These are phyloP conservation scores for Colletotrichum tropicale DNA, from an alignment of 2,329 filamentous ascomycete genomes.

Conservation along the genomic window DNA sequence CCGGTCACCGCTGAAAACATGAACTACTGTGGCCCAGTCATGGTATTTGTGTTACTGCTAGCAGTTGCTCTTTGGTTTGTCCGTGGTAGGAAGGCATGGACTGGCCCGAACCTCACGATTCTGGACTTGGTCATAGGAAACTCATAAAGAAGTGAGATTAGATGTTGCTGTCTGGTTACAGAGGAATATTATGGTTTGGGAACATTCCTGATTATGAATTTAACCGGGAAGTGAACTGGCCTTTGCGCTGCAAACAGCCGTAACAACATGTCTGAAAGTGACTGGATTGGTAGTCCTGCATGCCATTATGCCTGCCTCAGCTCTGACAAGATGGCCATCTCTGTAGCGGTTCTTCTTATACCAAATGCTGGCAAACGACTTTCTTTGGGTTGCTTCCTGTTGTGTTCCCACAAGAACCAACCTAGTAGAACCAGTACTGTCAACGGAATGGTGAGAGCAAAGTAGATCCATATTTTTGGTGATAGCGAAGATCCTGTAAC, in stretches of 20 bases:
- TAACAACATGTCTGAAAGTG: neutral
- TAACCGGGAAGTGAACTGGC: no score
- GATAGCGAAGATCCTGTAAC: neutral
- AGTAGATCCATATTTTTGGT: neutral
- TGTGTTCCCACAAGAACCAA: neutral
- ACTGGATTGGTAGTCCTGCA: neutral
- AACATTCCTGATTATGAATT: accelerated
- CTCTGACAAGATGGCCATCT: neutral
- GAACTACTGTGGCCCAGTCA: neutral
- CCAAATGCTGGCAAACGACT: neutral
- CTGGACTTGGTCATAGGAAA: neutral
- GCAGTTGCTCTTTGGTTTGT: neutral
- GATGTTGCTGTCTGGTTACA: neutral
- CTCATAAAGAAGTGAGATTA: neutral
- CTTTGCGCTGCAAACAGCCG: no score
- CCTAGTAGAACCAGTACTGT: neutral
- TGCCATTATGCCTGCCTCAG: neutral
- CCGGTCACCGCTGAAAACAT: neutral
- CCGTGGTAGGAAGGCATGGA: neutral
- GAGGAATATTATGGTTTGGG: neutral
- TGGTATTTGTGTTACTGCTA: neutral
- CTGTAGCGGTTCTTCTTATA: neutral
- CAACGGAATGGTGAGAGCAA: neutral
- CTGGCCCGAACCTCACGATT: neutral
- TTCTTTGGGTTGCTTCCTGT: neutral